Evolutionary conservation across 106 monocot species (phyloP).

Genomic region (Platanthera zijinensis): DNA sequence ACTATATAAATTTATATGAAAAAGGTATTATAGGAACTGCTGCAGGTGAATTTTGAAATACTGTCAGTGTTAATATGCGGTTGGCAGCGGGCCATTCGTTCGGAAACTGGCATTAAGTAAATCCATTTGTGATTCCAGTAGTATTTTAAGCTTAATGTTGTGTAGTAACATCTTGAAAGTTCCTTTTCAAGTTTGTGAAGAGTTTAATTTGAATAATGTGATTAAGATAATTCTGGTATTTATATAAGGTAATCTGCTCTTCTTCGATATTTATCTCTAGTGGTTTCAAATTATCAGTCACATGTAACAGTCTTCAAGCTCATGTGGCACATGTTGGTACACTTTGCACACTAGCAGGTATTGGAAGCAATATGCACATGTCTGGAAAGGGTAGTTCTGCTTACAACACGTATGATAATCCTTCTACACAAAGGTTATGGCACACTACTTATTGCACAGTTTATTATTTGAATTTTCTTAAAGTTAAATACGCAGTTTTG

Average conservation of each 20-base stretch:
- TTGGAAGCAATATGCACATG: slow-evolving; percentile 79
- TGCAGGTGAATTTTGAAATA: neutral
- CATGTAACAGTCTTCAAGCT: slow-evolving; percentile 39
- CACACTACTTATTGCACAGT: slow-evolving; percentile 54
- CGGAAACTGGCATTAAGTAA: neutral
- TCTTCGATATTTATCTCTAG: slow-evolving; percentile 16
- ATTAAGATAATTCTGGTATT: neutral
- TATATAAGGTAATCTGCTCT: slow-evolving; percentile 4
- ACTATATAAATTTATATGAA: neutral
- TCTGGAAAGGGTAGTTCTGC: slow-evolving; percentile 76
- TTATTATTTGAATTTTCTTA: slow-evolving; percentile 10
- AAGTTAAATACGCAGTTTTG: neutral
- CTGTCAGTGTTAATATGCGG: neutral
- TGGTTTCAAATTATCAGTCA: slow-evolving; percentile 26
- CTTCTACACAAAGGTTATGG: slow-evolving; percentile 91
- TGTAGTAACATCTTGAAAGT: neutral
- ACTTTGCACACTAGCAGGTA: slow-evolving; percentile 84
- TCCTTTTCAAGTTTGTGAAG: neutral
- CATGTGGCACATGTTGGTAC: slow-evolving; percentile 71
- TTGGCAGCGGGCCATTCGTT: neutral
- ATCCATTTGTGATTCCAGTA: neutral
- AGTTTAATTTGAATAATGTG: neutral
- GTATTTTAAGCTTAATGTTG: neutral
- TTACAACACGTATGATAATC: slow-evolving; percentile 67
- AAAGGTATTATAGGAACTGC: neutral